Percentiles rank a stretch among this genome's conserved stretches.
phyloP scores from a whole-genome alignment of 768 basidiomycete genomes.

The Auriscalpium orientale region DNA sequence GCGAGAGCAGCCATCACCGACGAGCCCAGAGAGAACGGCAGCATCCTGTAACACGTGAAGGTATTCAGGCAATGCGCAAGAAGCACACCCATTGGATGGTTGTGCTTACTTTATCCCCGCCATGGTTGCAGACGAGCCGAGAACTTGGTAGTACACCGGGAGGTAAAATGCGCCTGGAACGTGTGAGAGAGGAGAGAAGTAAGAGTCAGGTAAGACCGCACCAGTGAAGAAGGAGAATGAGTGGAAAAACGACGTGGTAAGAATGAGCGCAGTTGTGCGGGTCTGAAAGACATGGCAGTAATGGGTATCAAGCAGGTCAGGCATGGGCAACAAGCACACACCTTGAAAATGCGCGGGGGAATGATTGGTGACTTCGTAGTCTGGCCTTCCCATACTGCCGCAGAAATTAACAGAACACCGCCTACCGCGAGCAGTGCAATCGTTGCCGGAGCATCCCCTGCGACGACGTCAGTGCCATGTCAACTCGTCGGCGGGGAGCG shows the following conservation, averaged over 20 bases:
- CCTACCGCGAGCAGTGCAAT: conserved; percentile 33
- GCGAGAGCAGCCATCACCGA: conserved; percentile 15
- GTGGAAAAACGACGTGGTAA: conserved; percentile 29
- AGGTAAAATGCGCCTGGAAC: conserved; percentile 25
- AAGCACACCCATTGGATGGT: too few relatives aligned
- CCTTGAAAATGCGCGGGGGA: conserved; percentile 33
- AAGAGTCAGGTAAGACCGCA: conserved; percentile 3
- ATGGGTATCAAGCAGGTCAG: background rate
- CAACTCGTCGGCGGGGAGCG: background rate
- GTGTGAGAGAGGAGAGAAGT: background rate
- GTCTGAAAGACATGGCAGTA: conserved; percentile 18
- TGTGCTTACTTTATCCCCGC: conserved; percentile 24
- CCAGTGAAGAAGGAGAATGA: conserved; percentile 26
- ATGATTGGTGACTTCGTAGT: conserved; percentile 30
- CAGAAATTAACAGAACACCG: conserved; percentile 22
- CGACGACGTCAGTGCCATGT: background rate
- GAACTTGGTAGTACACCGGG: conserved; percentile 35
- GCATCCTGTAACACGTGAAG: conserved; percentile 20
- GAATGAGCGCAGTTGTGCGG: conserved; percentile 28
- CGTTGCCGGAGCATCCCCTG: conserved; percentile 25
- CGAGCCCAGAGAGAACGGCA: conserved; percentile 26
- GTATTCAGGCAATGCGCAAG: background rate
- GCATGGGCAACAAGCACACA: background rate
- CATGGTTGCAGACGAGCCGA: conserved; percentile 29
- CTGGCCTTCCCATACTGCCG: conserved; percentile 26